Conservation (phyloP, 768 basidiomycete species). For the Boletus tylopilopsis region DNA sequence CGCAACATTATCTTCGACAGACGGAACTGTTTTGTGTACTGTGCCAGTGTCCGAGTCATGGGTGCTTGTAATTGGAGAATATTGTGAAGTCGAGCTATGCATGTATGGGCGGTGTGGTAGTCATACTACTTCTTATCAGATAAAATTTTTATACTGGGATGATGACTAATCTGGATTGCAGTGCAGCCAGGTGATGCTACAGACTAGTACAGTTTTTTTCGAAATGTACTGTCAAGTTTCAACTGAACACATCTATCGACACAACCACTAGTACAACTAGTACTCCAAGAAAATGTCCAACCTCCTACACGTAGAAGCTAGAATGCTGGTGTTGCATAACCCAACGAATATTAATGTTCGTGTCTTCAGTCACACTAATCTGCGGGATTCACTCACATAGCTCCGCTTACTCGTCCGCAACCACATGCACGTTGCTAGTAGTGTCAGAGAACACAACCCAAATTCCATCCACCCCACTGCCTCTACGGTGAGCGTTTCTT, state of each 20-base stretch:
- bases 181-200: too few relatives aligned
- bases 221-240: too few relatives aligned
- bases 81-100: slow-evolving; percentile 1
- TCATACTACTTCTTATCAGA: slow-evolving; percentile 30
- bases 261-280: background rate
- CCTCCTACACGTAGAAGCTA: slow-evolving; percentile 30
- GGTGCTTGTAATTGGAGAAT: background rate
- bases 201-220: too few relatives aligned
- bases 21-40: background rate
- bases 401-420: slow-evolving; percentile 37
- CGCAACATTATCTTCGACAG: background rate
- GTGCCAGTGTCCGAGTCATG: background rate
- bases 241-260: background rate
- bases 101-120: background rate
- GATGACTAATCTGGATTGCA: slow-evolving; percentile 18
- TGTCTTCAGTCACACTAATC: slow-evolving; percentile 35
- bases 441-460: slow-evolving; percentile 52
- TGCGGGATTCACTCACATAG: slow-evolving; percentile 41
- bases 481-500: slow-evolving; percentile 69
- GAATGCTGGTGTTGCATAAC: slow-evolving; percentile 25
- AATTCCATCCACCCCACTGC: slow-evolving; percentile 77
- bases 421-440: slow-evolving; percentile 55
- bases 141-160: slow-evolving; percentile 10
- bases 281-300: background rate
- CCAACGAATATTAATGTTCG: slow-evolving; percentile 19